Conservation (phyloP, 495 filamentous ascomycete genomes). For the Apodospora peruviana region DNA sequence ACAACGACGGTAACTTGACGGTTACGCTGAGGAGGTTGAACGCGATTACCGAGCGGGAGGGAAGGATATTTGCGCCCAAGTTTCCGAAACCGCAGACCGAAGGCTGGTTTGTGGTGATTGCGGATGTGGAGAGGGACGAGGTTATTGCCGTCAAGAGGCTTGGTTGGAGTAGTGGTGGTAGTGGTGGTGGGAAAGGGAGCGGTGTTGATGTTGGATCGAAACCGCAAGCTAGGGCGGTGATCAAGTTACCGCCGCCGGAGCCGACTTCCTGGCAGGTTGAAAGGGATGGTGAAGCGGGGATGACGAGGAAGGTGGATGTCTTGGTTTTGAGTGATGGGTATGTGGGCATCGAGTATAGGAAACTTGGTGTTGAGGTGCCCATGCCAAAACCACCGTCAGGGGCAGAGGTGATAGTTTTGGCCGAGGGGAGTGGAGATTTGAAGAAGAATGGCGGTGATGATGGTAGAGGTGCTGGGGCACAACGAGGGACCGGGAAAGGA, state of each 20-base stretch:
- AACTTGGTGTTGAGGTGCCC: slow-evolving; percentile 18
- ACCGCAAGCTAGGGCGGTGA: slow-evolving; percentile 43
- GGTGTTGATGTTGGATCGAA: slow-evolving; percentile 24
- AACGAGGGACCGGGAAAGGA: no score
- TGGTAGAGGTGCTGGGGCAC: no score
- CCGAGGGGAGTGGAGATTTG: no score
- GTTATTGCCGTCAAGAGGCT: slow-evolving; percentile 80
- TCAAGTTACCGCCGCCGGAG: slow-evolving; percentile 54
- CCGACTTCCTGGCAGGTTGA: no score
- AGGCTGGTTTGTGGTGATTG: slow-evolving; percentile 81
- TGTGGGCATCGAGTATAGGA: slow-evolving; percentile 67
- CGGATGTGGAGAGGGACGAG: slow-evolving; percentile 61
- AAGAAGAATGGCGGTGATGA: no score
- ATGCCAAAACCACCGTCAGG: no score
- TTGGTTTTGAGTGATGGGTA: slow-evolving; percentile 80
- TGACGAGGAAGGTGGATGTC: slow-evolving; percentile 56
- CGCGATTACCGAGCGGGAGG: slow-evolving; percentile 52
- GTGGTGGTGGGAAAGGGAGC: slow-evolving; percentile 4
- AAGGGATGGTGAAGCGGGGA: slow-evolving; percentile 14
- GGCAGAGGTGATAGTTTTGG: no score
- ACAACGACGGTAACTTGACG: slow-evolving; percentile 52
- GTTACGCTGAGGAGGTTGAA: slow-evolving; percentile 66
- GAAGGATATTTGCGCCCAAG: slow-evolving; percentile 72
- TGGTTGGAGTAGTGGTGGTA: slow-evolving; percentile 52
- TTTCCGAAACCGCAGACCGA: slow-evolving; percentile 96